Evolutionary conservation across 2,329 filamentous ascomycete species (phyloP).

Genomic region (Diaporthe citri): DNA sequence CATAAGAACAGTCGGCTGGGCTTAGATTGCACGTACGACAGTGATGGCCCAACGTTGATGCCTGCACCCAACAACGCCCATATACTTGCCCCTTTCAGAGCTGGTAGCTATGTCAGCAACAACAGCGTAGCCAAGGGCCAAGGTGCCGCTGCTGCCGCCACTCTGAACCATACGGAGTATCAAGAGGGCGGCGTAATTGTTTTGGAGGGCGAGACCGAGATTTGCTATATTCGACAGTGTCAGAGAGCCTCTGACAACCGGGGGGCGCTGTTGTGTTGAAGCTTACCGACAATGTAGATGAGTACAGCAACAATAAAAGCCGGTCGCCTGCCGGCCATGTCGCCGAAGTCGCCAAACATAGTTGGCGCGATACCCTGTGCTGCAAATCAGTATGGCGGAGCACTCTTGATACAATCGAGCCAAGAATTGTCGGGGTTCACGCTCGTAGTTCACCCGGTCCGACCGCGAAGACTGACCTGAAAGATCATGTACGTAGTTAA

Average conservation of each 20-base stretch:
- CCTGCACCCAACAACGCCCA: constrained; percentile 75
- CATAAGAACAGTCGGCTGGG: not conserved
- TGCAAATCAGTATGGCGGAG: not conserved
- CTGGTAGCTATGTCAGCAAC: constrained; percentile 79
- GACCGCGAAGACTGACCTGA: constrained; percentile 51
- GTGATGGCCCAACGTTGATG: constrained; percentile 66
- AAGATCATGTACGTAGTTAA: constrained; percentile 74
- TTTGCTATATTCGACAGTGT: constrained; percentile 57
- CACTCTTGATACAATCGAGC: not conserved
- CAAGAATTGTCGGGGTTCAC: not conserved
- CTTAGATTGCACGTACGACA: constrained; percentile 51
- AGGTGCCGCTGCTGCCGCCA: constrained; percentile 74
- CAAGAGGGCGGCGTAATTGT: constrained; percentile 68
- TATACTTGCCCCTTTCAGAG: constrained; percentile 78
- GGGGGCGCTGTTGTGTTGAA: not conserved
- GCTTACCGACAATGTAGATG: constrained; percentile 61
- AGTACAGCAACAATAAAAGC: constrained; percentile 70
- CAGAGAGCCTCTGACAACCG: not conserved
- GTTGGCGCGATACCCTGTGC: constrained; percentile 67
- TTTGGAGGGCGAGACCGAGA: constrained; percentile 69
- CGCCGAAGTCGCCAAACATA: constrained; percentile 72
- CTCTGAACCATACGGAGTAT: constrained; percentile 74
- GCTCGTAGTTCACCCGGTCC: not conserved
- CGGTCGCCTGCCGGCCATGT: constrained; percentile 71
- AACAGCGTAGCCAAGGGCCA: constrained; percentile 79